Percentiles rank a stretch among this genome's conserved stretches.
These are phyloP conservation scores for Anacardium occidentale DNA, from an alignment of 345 rosid species.

Conservation along the genomic window DNA sequence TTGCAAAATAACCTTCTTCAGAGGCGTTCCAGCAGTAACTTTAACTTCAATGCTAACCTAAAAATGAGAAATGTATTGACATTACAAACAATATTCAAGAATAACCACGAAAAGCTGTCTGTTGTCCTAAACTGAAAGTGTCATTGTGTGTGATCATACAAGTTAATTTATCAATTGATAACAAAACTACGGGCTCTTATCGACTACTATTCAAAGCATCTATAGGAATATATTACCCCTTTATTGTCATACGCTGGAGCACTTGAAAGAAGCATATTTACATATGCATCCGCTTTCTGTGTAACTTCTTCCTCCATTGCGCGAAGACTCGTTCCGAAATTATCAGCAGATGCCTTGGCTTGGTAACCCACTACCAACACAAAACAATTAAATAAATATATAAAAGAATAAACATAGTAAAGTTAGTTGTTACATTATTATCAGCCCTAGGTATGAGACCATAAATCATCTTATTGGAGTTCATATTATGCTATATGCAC, in stretches of 20 bases:
- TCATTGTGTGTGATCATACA: no score
- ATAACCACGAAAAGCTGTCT: not conserved
- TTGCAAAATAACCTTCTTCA: constrained; percentile 49
- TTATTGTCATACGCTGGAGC: constrained; percentile 45
- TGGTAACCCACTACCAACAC: constrained; percentile 58
- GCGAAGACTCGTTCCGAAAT: constrained; percentile 37
- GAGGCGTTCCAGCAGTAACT: constrained; percentile 53
- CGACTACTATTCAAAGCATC: not conserved
- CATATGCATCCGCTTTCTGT: constrained; percentile 39
- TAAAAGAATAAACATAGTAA: not conserved
- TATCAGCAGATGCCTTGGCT: constrained; percentile 29
- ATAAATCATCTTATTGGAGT: not conserved
- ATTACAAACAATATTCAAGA: not conserved
- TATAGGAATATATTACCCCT: constrained; percentile 34
- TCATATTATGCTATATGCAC: not conserved
- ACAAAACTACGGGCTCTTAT: not conserved
- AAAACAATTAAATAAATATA: not conserved
- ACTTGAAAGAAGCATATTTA: constrained; percentile 41
- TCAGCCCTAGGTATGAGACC: not conserved
- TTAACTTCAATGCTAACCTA: constrained; percentile 57
- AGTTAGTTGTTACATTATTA: not conserved
- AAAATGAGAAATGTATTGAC: constrained; percentile 2
- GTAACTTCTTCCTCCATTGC: constrained; percentile 50
- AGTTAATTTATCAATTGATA: no score
- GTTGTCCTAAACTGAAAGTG: not conserved